phyloP scores from a whole-genome alignment of 305 asterid genomes.

The Lippia alba region DNA sequence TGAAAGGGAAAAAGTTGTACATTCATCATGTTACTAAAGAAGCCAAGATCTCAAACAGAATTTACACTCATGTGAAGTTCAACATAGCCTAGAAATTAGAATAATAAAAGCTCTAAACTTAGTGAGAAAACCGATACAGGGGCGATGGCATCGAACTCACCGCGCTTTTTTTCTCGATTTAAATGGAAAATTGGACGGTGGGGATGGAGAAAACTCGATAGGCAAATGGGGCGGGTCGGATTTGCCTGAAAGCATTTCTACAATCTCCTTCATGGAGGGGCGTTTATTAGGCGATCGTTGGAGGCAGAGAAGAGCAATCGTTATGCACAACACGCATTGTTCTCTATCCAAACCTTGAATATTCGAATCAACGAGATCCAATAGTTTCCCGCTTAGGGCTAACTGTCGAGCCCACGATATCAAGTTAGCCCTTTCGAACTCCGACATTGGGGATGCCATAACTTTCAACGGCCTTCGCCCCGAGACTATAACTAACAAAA shows the following conservation, averaged over 20 bases:
- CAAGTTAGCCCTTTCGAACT: slow-evolving; percentile 87
- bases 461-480: slow-evolving; percentile 94
- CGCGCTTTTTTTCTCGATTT: slow-evolving; percentile 68
- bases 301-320: slow-evolving; percentile 79
- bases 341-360: slow-evolving; percentile 59
- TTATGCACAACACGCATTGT: slow-evolving; percentile 70
- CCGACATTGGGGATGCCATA: slow-evolving; percentile 91
- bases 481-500: slow-evolving; percentile 69
- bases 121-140: slow-evolving; percentile 23
- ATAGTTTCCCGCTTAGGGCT: slow-evolving; percentile 71
- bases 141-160: slow-evolving; percentile 34
- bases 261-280: slow-evolving; percentile 73
- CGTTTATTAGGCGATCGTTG: slow-evolving; percentile 80
- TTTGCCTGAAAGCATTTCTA: slow-evolving; percentile 80
- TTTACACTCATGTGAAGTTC: slow-evolving; percentile 18
- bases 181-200: slow-evolving; percentile 76
- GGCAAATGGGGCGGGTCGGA: slow-evolving; percentile 87
- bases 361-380: slow-evolving; percentile 81
- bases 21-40: slow-evolving; percentile 40
- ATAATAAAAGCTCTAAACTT: slow-evolving; percentile 29
- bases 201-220: slow-evolving; percentile 90
- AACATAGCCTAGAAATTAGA: slow-evolving; percentile 36
- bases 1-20: slow-evolving; percentile 30
- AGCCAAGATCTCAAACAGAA: slow-evolving; percentile 26
- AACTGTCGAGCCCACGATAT: slow-evolving; percentile 90